Conservation (phyloP, 352 stramenopile species). For the Hyaloperonospora brassicae region DNA sequence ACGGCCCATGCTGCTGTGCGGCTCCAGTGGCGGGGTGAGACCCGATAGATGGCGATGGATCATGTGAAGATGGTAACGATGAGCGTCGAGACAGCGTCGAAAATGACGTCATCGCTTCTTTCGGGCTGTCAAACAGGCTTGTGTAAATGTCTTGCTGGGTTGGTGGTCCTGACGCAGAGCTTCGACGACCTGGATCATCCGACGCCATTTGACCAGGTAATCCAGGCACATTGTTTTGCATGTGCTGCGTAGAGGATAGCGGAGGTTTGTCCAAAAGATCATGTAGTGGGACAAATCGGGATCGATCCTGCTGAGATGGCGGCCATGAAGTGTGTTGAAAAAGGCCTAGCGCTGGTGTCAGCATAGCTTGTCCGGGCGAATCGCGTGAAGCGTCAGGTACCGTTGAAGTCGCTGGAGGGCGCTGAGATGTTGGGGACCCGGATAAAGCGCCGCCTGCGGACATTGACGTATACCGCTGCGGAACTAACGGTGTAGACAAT, state of each 20-base stretch:
- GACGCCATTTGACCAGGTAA: slow-evolving; percentile 17
- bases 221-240: slow-evolving; percentile 13
- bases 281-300: slow-evolving; percentile 26
- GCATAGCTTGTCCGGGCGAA: slow-evolving; percentile 19
- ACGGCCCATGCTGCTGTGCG: slow-evolving; percentile 15
- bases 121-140: slow-evolving; percentile 38
- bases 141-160: slow-evolving; percentile 32
- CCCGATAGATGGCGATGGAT: slow-evolving; percentile 18
- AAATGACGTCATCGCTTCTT: slow-evolving; percentile 6
- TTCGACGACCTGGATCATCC: slow-evolving; percentile 36
- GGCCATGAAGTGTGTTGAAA: slow-evolving; percentile 11
- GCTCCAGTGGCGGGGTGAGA: slow-evolving; percentile 13
- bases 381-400: slow-evolving; percentile 8
- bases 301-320: slow-evolving; percentile 16
- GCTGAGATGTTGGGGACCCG: slow-evolving; percentile 12
- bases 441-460: slow-evolving; percentile 12
- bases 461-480: slow-evolving; percentile 27
- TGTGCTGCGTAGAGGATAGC: slow-evolving; percentile 26
- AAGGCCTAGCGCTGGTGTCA: slow-evolving; percentile 6
- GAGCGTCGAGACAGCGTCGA: slow-evolving; percentile 26
- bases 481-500: slow-evolving; percentile 49
- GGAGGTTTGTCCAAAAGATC: slow-evolving; percentile 18
- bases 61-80: slow-evolving; percentile 44
- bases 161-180: slow-evolving; percentile 23
- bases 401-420: slow-evolving; percentile 1